A percentile compares a stretch with the other conserved stretches of the same genome.
These are phyloP conservation scores for Talaromyces proteolyticus DNA, from an alignment of 495 filamentous ascomycete genomes.

Conservation along the genomic window DNA sequence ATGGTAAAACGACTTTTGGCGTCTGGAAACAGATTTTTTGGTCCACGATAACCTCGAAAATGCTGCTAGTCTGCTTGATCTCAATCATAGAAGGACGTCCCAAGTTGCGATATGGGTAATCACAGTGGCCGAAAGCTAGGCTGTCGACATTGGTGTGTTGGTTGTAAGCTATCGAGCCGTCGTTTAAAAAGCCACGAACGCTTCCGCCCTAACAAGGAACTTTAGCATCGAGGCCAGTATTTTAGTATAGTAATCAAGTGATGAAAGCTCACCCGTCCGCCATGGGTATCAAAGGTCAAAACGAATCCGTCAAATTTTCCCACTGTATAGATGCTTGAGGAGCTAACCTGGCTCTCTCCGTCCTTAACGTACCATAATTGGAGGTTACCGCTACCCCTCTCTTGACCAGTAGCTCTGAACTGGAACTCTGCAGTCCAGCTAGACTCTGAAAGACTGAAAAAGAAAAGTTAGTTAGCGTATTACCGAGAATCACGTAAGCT, in stretches of 20 bases:
- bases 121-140: slow-evolving; percentile 90
- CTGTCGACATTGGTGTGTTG: slow-evolving; percentile 72
- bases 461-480: slow-evolving; percentile 11
- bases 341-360: slow-evolving; percentile 56
- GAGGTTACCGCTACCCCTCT: slow-evolving; percentile 81
- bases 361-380: slow-evolving; percentile 88
- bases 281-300: slow-evolving; percentile 82
- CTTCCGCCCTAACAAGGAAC: slow-evolving; percentile 54
- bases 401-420: slow-evolving; percentile 81
- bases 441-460: slow-evolving; percentile 35
- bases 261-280: slow-evolving; percentile 56
- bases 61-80: slow-evolving; percentile 55
- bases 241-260: background rate
- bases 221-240: slow-evolving; percentile 5
- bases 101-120: slow-evolving; percentile 85
- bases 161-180: slow-evolving; percentile 77
- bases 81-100: slow-evolving; percentile 75
- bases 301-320: slow-evolving; percentile 81
- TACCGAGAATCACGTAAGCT: slow-evolving; percentile 6
- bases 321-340: slow-evolving; percentile 75
- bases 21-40: slow-evolving; percentile 79
- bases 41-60: slow-evolving; percentile 76
- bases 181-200: slow-evolving; percentile 89
- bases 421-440: slow-evolving; percentile 79
- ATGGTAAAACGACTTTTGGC: slow-evolving; percentile 66